These are phyloP conservation scores for Beauveria bassiana DNA, from an alignment of 2,329 filamentous ascomycete species.

Conservation along the genomic window DNA sequence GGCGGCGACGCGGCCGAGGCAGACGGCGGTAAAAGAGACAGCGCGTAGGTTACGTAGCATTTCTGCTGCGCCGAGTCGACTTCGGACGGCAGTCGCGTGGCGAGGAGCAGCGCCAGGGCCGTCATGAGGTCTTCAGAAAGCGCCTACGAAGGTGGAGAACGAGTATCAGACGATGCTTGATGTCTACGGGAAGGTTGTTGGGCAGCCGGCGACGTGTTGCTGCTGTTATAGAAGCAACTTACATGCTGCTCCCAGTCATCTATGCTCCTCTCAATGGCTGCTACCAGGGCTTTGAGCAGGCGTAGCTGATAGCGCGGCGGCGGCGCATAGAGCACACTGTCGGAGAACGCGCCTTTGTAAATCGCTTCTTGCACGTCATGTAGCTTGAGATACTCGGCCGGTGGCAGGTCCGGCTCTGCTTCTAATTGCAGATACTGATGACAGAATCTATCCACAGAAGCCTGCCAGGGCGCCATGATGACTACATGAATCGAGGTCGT, in stretches of 20 bases:
- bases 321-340: slow-evolving; percentile 42
- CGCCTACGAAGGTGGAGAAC: slow-evolving; percentile 46
- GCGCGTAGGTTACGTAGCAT: slow-evolving; percentile 65
- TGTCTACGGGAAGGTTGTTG: neutral
- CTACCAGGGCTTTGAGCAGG: slow-evolving; percentile 65
- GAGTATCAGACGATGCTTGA: neutral
- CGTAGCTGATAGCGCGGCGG: slow-evolving; percentile 62
- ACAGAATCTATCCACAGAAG: slow-evolving; percentile 45
- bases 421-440: slow-evolving; percentile 77
- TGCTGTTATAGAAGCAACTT: slow-evolving; percentile 33
- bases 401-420: slow-evolving; percentile 55
- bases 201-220: neutral
- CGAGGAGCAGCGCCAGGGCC: slow-evolving; percentile 57
- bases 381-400: slow-evolving; percentile 47
- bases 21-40: slow-evolving; percentile 25
- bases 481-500: slow-evolving; percentile 1
- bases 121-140: slow-evolving; percentile 75
- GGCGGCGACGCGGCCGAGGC: neutral
- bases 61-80: slow-evolving; percentile 60
- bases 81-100: slow-evolving; percentile 56
- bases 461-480: slow-evolving; percentile 5
- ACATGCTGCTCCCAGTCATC: slow-evolving; percentile 82
- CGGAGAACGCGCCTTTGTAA: slow-evolving; percentile 59
- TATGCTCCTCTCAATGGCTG: slow-evolving; percentile 65
- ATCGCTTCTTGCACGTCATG: slow-evolving; percentile 58